phyloP scores from a whole-genome alignment of 495 filamentous ascomycete genomes.

The Parmelia sp. region DNA sequence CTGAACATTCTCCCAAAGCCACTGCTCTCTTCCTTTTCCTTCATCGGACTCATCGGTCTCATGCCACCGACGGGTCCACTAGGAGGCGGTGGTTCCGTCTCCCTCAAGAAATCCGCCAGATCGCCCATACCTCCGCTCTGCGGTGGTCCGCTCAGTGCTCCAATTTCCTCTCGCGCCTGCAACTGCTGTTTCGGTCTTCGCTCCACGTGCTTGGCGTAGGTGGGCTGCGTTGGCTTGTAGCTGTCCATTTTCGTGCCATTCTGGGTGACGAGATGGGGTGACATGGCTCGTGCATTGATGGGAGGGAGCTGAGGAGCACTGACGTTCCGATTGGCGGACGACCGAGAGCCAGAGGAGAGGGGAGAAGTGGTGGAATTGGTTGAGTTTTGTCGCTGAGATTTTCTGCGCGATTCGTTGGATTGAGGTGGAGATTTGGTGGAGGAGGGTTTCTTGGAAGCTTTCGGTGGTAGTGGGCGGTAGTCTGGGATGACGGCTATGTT shows the following conservation, averaged over 20 bases:
- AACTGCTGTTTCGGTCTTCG: conserved; percentile 24
- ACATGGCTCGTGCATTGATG: conserved; percentile 15
- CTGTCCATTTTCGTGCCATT: conserved; percentile 26
- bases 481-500: conserved; percentile 43
- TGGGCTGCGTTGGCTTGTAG: conserved; percentile 27
- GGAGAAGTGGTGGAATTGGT: neutral
- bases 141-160: conserved; percentile 25
- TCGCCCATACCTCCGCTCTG: conserved; percentile 54
- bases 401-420: conserved; percentile 13
- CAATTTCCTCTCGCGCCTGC: conserved; percentile 37
- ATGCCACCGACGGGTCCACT: conserved; percentile 17
- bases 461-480: conserved; percentile 36
- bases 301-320: conserved; percentile 23
- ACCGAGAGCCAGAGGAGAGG: conserved; percentile 5
- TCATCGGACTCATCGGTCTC: conserved; percentile 13
- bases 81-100: conserved; percentile 62
- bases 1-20: conserved; percentile 17
- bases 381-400: conserved; percentile 10
- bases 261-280: conserved; percentile 25
- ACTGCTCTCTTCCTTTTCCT: conserved; percentile 19
- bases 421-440: conserved; percentile 16
- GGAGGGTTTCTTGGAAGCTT: conserved; percentile 21
- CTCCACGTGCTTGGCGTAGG: conserved; percentile 39
- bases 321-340: conserved; percentile 7
- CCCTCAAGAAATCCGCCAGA: conserved; percentile 72